Percentiles rank a stretch among this genome's conserved stretches.
Evolutionary conservation across 108 stramenopile species (phyloP).

Genomic region (Licmophora abbreviata): DNA sequence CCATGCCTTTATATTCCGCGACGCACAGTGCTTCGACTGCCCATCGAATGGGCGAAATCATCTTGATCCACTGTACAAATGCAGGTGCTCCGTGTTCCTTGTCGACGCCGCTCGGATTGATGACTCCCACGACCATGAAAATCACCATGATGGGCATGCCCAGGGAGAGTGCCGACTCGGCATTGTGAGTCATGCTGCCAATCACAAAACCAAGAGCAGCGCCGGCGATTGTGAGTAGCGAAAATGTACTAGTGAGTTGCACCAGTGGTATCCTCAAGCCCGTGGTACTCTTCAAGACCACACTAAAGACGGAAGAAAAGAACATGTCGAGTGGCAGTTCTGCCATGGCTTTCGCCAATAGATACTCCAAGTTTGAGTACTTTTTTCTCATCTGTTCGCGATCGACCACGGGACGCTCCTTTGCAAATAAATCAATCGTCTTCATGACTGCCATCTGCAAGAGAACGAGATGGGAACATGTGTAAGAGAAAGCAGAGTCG

Average conservation of each 20-base stretch:
- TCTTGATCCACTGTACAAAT: slow-evolving; percentile 39
- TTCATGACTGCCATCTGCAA: slow-evolving; percentile 72
- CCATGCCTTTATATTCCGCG: slow-evolving; percentile 69
- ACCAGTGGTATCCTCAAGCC: slow-evolving; percentile 50
- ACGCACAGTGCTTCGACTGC: slow-evolving; percentile 73
- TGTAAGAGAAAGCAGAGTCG: neutral
- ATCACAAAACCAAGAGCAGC: slow-evolving; percentile 79
- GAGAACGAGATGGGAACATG: slow-evolving; percentile 5
- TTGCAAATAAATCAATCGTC: slow-evolving; percentile 66
- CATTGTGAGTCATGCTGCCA: slow-evolving; percentile 46
- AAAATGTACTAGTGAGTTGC: slow-evolving; percentile 51
- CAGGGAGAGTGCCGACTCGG: slow-evolving; percentile 56
- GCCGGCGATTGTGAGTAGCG: slow-evolving; percentile 62
- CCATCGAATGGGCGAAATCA: slow-evolving; percentile 59
- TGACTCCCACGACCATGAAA: slow-evolving; percentile 49
- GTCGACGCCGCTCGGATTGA: slow-evolving; percentile 78
- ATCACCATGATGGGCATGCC: slow-evolving; percentile 66
- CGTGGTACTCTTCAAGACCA: slow-evolving; percentile 42
- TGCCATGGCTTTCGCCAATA: slow-evolving; percentile 72
- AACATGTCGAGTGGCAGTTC: slow-evolving; percentile 68
- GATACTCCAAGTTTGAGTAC: slow-evolving; percentile 72
- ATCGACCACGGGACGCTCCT: slow-evolving; percentile 64
- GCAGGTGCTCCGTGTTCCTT: slow-evolving; percentile 29
- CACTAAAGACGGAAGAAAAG: slow-evolving; percentile 60
- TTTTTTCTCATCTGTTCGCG: slow-evolving; percentile 65